phyloP scores from a whole-genome alignment of 2,329 filamentous ascomycete species.

The Colletotrichum simmondsii region DNA sequence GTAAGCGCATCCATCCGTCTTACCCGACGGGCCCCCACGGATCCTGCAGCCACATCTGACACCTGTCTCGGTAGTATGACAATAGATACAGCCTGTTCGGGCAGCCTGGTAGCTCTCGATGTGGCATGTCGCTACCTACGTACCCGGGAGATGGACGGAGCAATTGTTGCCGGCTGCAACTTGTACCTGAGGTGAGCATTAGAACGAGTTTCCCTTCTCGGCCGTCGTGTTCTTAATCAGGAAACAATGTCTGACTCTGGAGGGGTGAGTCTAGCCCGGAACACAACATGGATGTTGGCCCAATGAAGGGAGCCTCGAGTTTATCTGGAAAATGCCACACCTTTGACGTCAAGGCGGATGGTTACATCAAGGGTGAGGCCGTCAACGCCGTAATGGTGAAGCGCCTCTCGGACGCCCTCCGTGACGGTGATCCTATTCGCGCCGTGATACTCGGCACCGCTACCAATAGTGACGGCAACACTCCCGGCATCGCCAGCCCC shows the following conservation, averaged over 20 bases:
- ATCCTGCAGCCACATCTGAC: slow-evolving; percentile 47
- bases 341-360: slow-evolving; percentile 47
- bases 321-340: slow-evolving; percentile 7
- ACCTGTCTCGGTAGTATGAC: slow-evolving; percentile 48
- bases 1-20: slow-evolving; percentile 40
- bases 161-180: slow-evolving; percentile 45
- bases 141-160: slow-evolving; percentile 38
- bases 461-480: slow-evolving; percentile 45
- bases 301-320: neutral
- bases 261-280: slow-evolving; percentile 35
- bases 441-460: slow-evolving; percentile 44
- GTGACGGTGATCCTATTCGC: slow-evolving; percentile 51
- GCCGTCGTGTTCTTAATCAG: too few relatives aligned
- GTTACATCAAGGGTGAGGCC: slow-evolving; percentile 60
- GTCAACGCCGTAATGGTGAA: slow-evolving; percentile 54
- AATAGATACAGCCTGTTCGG: slow-evolving; percentile 68
- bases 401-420: slow-evolving; percentile 52
- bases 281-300: slow-evolving; percentile 34
- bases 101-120: slow-evolving; percentile 63
- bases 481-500: slow-evolving; percentile 47
- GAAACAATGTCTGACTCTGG: too few relatives aligned
- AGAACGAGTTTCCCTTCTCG: too few relatives aligned
- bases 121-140: slow-evolving; percentile 50
- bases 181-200: slow-evolving; percentile 39
- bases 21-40: slow-evolving; percentile 37